Base-by-base conservation (phyloP, 805 yeast species). In the Pichia gijzeniarum region DNA sequence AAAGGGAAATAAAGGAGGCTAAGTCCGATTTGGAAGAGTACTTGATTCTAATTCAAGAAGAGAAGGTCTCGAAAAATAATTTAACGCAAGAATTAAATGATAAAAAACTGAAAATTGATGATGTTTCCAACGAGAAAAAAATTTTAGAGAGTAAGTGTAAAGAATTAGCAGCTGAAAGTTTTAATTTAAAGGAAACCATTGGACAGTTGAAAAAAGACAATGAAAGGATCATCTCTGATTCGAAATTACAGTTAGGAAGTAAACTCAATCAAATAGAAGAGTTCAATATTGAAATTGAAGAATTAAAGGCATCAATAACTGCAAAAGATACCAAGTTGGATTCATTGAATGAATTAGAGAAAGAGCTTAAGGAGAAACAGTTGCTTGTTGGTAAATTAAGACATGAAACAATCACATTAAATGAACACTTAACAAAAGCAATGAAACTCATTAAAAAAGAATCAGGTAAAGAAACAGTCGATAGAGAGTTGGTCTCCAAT, bases 341-440 rank as follows among this genome's bases (percentile, higher is more conserved):
- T 41, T 61, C 52, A 25, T 36, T 65, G 28, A 48, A 55, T 1
- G 70, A 68, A 56, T 69, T 71, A 42, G 85, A 73, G 58, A 67
- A 62, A 43, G 89, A 72, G 59, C 69, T 73, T 38, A 80, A 70
- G 68, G 89, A 74, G 49, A 89, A 87, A 63, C 87, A 81, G 48
- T 67, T 90, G 30, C 75, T 81, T 41, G 79, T 93, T 42, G 98
- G 98, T 1, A 93, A 91, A 60, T 73, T 93, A 41, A 77, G 97
- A 43, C 98, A 91, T 62, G 99, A 93, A 62, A 91, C 95, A 2
- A 91, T 93, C 9, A 86, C 87, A 21, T 68, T 91, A 47, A 93
- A 93, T 61, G 99, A 93, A 60, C 98, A 93, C 65, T 68, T 93
- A 44, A 89, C 96, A n/a, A 91, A 93, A 58, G 95, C 98, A 1